Conservation (phyloP, 2,329 filamentous ascomycete species). For the Aspergillus calidoustus region DNA sequence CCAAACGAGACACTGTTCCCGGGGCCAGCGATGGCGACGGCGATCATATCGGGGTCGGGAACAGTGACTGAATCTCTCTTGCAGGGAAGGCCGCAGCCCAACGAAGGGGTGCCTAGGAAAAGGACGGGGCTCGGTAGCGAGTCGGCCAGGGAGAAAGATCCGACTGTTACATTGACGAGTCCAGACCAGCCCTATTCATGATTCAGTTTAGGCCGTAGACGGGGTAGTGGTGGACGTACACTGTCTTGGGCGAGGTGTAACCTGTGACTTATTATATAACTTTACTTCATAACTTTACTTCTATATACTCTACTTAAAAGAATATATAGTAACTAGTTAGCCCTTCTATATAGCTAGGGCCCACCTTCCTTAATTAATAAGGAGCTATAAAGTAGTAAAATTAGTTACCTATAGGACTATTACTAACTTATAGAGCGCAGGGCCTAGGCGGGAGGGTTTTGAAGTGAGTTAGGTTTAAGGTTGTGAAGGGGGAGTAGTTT, state of each 20-base stretch:
- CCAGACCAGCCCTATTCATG: constrained; percentile 15
- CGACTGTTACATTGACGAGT: constrained; percentile 9
- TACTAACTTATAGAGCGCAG: too few relatives aligned
- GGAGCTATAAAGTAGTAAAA: too few relatives aligned
- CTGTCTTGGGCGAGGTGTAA: background rate
- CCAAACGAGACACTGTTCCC: constrained; percentile 30
- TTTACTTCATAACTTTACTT: too few relatives aligned
- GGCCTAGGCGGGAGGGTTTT: too few relatives aligned
- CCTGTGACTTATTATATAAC: background rate
- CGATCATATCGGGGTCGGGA: background rate
- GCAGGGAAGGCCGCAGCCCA: constrained; percentile 27
- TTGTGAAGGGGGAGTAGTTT: too few relatives aligned
- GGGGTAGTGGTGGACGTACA: background rate
- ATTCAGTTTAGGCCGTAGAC: background rate
- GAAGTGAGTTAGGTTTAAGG: too few relatives aligned
- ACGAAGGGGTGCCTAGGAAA: constrained; percentile 34
- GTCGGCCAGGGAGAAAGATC: constrained; percentile 19
- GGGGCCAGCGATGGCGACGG: background rate
- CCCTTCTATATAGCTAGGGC: too few relatives aligned
- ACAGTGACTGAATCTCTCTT: background rate
- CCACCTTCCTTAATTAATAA: too few relatives aligned
- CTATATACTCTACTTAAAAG: too few relatives aligned
- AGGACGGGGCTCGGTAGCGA: constrained; percentile 29
- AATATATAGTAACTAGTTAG: too few relatives aligned
- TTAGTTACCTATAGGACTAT: too few relatives aligned